Evolutionary conservation across 495 filamentous ascomycete species (phyloP).

Genomic region (Ramalina intermedia): DNA sequence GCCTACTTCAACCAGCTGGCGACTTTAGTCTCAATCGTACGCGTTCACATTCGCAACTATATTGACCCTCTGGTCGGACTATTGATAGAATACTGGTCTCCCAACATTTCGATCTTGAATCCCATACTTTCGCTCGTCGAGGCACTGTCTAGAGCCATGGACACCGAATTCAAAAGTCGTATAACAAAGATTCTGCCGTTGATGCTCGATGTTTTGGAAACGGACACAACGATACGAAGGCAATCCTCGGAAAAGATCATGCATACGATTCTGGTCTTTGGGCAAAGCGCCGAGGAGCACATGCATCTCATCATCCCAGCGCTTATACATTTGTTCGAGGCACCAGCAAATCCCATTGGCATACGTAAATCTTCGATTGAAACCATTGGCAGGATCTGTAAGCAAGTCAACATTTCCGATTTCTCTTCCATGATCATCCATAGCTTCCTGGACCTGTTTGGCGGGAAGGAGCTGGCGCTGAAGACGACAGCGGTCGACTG

Average conservation of each 20-base stretch:
- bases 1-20: conserved; percentile 95
- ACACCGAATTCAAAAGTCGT: conserved; percentile 92
- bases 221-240: conserved; percentile 56
- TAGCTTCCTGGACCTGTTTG: conserved; percentile 66
- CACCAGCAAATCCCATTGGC: conserved; percentile 56
- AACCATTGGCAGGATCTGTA: conserved; percentile 82
- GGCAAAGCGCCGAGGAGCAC: conserved; percentile 91
- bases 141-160: conserved; percentile 78
- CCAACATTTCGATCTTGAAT: conserved; percentile 58
- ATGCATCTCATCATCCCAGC: conserved; percentile 98
- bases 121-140: conserved; percentile 88
- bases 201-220: conserved; percentile 88
- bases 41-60: conserved; percentile 86
- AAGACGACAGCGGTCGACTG: conserved; percentile 86
- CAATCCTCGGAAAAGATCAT: conserved; percentile 78
- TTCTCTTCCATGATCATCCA: conserved; percentile 92
- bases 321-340: conserved; percentile 87
- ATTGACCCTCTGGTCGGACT: conserved; percentile 70
- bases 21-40: conserved; percentile 84
- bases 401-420: conserved; percentile 94
- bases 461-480: conserved; percentile 52
- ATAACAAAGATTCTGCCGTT: conserved; percentile 74
- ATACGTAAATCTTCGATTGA: conserved; percentile 85
- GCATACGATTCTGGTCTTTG: conserved; percentile 90
- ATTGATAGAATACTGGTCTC: conserved; percentile 75